phyloP scores from a whole-genome alignment of 257 asterid species.

The Przewalskia tangutica region DNA sequence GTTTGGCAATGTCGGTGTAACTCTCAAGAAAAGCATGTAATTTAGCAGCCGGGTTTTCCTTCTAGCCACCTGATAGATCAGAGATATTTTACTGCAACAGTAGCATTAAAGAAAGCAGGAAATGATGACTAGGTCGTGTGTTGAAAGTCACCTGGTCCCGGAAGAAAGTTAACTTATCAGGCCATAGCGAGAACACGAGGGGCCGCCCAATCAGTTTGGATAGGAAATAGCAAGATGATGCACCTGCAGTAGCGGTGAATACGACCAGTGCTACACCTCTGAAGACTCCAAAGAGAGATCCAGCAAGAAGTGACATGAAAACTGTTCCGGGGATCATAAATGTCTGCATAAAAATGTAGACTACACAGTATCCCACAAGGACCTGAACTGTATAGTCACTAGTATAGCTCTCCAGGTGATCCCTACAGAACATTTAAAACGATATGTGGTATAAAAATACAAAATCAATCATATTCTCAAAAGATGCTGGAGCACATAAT shows the following conservation, averaged over 20 bases:
- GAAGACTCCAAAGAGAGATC: constrained; percentile 75
- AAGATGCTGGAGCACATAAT: not conserved
- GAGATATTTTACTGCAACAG: not conserved
- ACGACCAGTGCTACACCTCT: constrained; percentile 87
- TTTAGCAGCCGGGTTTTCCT: constrained; percentile 59
- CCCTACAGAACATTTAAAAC: constrained; percentile 27
- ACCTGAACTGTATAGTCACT: constrained; percentile 85
- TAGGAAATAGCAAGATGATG: constrained; percentile 80
- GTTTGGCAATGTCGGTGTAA: constrained; percentile 89
- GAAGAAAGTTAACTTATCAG: constrained; percentile 73
- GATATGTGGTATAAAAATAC: not conserved
- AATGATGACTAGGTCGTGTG: not conserved
- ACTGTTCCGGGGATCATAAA: constrained; percentile 97
- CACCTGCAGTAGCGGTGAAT: constrained; percentile 84
- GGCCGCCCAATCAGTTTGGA: constrained; percentile 70
- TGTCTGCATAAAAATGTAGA: constrained; percentile 94
- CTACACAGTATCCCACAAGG: constrained; percentile 77
- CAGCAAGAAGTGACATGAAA: constrained; percentile 91
- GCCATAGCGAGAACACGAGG: constrained; percentile 78
- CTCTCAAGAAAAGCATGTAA: constrained; percentile 89
- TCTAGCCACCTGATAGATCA: constrained; percentile 55
- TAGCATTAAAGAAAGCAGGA: not conserved
- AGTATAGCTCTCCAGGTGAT: constrained; percentile 76
- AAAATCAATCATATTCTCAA: not conserved
- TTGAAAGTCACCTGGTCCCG: constrained; percentile 54